Conservation (phyloP, 208 protist species). For the Crithidia fasciculata region DNA sequence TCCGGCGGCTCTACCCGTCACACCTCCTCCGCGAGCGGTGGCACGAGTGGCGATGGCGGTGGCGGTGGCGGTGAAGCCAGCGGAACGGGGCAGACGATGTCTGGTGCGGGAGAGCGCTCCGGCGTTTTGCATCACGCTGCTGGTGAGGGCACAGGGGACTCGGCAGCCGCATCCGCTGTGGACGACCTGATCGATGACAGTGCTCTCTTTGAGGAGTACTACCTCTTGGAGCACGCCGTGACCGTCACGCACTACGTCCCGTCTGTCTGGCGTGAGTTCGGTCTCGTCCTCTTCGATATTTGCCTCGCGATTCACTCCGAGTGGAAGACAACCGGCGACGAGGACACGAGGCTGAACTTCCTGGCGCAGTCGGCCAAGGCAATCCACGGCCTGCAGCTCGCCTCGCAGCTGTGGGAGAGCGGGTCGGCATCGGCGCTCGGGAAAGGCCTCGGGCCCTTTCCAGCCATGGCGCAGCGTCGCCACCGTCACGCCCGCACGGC, state of each 20-base stretch:
- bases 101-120: too few species aligned
- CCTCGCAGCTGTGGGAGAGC: conserved; percentile 77
- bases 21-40: too few species aligned
- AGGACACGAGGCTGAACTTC: conserved; percentile 84
- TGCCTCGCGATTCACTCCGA: conserved; percentile 86
- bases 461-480: conserved; percentile 54
- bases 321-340: conserved; percentile 67
- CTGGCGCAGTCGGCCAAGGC: conserved; percentile 75
- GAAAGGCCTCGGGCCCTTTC: conserved; percentile 74
- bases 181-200: conserved; percentile 48
- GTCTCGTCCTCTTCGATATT: conserved; percentile 84
- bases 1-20: too few species aligned
- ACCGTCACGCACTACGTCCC: conserved; percentile 48
- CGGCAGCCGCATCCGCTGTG: too few species aligned
- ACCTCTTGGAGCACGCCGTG: conserved; percentile 81
- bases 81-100: too few species aligned
- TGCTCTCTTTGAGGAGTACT: conserved; percentile 81
- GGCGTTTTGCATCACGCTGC: too few species aligned
- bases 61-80: too few species aligned
- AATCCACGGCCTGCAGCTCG: conserved; percentile 79
- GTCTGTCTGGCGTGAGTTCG: conserved; percentile 87
- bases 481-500: conserved; percentile 69
- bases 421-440: conserved; percentile 43
- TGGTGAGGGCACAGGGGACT: too few species aligned
- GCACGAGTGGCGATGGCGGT: too few species aligned